Percentiles rank a stretch among this genome's conserved stretches.
These are phyloP conservation scores for Neoboletus magnificus DNA, from an alignment of 768 basidiomycete species.

Conservation along the genomic window DNA sequence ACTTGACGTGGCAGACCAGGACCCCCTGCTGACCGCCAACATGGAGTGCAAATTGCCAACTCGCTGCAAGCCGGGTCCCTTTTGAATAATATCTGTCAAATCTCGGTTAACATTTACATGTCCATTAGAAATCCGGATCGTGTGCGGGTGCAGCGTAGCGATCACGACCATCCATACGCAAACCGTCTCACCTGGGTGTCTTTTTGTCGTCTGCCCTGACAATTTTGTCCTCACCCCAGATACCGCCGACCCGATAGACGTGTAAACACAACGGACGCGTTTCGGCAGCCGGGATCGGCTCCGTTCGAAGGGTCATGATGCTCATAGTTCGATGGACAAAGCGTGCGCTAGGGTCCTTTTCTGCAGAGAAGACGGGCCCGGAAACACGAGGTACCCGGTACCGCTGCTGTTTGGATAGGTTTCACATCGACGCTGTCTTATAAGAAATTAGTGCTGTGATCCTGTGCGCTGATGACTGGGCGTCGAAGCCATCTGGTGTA, in stretches of 20 bases:
- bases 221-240: slow-evolving; percentile 30
- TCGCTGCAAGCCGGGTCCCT: slow-evolving; percentile 10
- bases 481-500: neutral
- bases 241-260: slow-evolving; percentile 27
- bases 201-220: slow-evolving; percentile 25
- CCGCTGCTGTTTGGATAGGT: neutral
- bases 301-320: slow-evolving; percentile 2
- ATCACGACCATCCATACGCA: neutral
- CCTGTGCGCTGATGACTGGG: neutral
- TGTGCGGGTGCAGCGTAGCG: neutral
- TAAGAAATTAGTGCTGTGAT: neutral
- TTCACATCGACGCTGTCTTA: neutral
- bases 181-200: slow-evolving; percentile 24
- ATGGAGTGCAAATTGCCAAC: slow-evolving; percentile 26
- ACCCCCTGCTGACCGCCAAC: slow-evolving; percentile 17
- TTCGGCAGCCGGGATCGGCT: neutral
- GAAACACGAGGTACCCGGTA: neutral
- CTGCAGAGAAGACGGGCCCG: neutral
- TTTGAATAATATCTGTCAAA: slow-evolving; percentile 25
- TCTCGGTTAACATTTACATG: neutral
- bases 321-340: neutral
- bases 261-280: slow-evolving; percentile 20
- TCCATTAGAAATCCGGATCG: neutral
- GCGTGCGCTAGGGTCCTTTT: neutral
- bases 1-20: slow-evolving; percentile 24